Percentiles rank a stretch among this genome's conserved stretches.
phyloP scores from a whole-genome alignment of 2,329 filamentous ascomycete species.

The Didymellaceae sp. region DNA sequence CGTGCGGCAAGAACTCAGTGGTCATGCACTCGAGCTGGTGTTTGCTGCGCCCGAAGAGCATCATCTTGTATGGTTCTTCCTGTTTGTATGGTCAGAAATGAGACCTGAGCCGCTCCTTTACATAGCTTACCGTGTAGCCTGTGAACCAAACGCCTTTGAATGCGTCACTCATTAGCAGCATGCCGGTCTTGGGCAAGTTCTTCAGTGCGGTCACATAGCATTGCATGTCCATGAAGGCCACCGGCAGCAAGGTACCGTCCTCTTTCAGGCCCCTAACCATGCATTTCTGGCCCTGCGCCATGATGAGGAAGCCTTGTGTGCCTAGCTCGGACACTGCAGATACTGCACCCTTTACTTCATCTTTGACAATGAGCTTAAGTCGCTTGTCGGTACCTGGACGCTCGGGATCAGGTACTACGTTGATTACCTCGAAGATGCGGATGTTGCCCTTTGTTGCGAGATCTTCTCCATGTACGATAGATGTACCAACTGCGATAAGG shows the following conservation, averaged over 20 bases:
- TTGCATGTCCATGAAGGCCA: conserved; percentile 98
- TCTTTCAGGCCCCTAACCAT: conserved; percentile 97
- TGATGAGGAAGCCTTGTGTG: conserved; percentile 85
- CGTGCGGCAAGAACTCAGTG: conserved; percentile 88
- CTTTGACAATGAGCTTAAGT: conserved; percentile 84
- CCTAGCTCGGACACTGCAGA: conserved; percentile 85
- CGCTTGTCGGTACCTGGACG: conserved; percentile 84
- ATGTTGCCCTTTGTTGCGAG: conserved; percentile 83
- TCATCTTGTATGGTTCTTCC: conserved; percentile 96
- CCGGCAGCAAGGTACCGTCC: conserved; percentile 87
- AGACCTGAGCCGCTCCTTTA: no score
- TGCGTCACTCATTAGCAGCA: conserved; percentile 87
- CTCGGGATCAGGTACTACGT: conserved; percentile 87
- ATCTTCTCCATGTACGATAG: conserved; percentile 87
- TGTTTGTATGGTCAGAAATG: conserved; percentile 36
- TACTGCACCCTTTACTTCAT: conserved; percentile 91
- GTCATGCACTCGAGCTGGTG: conserved; percentile 78
- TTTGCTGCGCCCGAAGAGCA: conserved; percentile 86
- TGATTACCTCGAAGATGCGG: conserved; percentile 89
- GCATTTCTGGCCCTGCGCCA: conserved; percentile 94
- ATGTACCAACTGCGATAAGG: conserved; percentile 84
- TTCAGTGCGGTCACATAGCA: conserved; percentile 89
- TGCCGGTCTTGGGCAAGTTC: conserved; percentile 79
- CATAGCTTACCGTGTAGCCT: conserved; percentile 73
- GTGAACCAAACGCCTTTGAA: conserved; percentile 96